Evolutionary conservation across 2,329 filamentous ascomycete genomes (phyloP).

Genomic region (Didymella pinodella): DNA sequence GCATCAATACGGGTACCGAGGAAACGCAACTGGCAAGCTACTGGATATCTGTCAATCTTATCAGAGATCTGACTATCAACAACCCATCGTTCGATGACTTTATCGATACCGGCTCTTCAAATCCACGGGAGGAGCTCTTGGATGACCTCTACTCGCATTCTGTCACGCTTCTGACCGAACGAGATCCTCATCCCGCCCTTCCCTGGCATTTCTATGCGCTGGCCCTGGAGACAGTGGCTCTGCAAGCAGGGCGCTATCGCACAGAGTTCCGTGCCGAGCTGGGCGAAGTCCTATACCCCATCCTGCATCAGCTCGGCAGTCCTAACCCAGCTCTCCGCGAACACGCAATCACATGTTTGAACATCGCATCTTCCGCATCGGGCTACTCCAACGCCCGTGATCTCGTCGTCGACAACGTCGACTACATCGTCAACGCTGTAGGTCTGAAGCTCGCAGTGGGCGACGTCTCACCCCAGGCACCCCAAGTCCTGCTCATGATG

Average conservation of each 20-base stretch:
- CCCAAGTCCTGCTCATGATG: constrained; percentile 94
- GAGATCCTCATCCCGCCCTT: constrained; percentile 44
- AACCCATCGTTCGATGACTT: constrained; percentile 70
- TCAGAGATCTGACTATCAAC: constrained; percentile 65
- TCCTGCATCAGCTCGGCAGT: constrained; percentile 88
- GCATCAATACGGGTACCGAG: constrained; percentile 65
- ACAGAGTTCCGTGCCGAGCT: constrained; percentile 81
- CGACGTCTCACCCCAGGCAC: constrained; percentile 88
- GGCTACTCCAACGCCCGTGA: constrained; percentile 77
- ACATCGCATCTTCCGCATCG: constrained; percentile 78
- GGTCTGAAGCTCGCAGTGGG: constrained; percentile 89
- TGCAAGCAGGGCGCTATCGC: constrained; percentile 73
- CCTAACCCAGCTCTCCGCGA: constrained; percentile 71
- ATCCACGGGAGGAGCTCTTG: constrained; percentile 47
- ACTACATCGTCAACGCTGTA: constrained; percentile 95
- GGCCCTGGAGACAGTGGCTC: constrained; percentile 79
- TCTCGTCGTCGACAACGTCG: constrained; percentile 87
- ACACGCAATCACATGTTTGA: constrained; percentile 84
- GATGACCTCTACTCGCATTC: constrained; percentile 76
- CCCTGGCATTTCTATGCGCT: constrained; percentile 81
- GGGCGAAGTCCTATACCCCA: constrained; percentile 88
- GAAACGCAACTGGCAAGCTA: constrained; percentile 72
- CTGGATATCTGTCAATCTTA: constrained; percentile 79
- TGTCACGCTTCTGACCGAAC: constrained; percentile 64
- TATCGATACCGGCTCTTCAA: constrained; percentile 60